Percentiles rank a stretch among this genome's conserved stretches.
These are phyloP conservation scores for Clavispora fructus DNA, from an alignment of 805 yeast genomes.

Conservation along the genomic window DNA sequence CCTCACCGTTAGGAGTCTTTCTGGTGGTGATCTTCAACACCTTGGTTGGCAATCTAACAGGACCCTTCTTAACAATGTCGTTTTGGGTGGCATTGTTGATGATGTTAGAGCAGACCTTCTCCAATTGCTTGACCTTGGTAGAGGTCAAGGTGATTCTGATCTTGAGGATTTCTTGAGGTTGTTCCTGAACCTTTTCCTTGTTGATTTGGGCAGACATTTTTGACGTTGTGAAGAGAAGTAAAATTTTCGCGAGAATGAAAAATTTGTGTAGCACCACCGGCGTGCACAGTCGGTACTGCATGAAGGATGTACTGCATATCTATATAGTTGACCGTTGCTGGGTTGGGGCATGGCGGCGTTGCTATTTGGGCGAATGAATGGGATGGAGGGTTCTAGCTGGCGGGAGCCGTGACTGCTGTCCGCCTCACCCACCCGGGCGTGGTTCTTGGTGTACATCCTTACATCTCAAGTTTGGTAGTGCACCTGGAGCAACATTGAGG, in stretches of 20 bases:
- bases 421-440: no score
- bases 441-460: no score
- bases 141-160: constrained; percentile 99
- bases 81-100: constrained; percentile 79
- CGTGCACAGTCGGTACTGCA: background rate
- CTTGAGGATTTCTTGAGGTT: constrained; percentile 83
- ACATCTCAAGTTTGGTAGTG: no score
- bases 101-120: constrained; percentile 90
- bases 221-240: constrained; percentile 32
- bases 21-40: constrained; percentile 97
- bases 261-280: constrained; percentile 4
- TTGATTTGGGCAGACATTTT: constrained; percentile 71
- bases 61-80: constrained; percentile 93
- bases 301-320: background rate
- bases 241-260: constrained; percentile 7
- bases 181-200: constrained; percentile 85
- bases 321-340: no score
- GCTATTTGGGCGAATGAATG: no score
- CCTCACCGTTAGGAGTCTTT: constrained; percentile 99
- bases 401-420: no score
- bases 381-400: no score
- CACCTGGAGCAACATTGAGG: no score
- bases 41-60: constrained; percentile 99
- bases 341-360: no score
- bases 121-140: constrained; percentile 97